Conservation (phyloP, 2,329 filamentous ascomycete genomes). For the Cercospora zeina region DNA sequence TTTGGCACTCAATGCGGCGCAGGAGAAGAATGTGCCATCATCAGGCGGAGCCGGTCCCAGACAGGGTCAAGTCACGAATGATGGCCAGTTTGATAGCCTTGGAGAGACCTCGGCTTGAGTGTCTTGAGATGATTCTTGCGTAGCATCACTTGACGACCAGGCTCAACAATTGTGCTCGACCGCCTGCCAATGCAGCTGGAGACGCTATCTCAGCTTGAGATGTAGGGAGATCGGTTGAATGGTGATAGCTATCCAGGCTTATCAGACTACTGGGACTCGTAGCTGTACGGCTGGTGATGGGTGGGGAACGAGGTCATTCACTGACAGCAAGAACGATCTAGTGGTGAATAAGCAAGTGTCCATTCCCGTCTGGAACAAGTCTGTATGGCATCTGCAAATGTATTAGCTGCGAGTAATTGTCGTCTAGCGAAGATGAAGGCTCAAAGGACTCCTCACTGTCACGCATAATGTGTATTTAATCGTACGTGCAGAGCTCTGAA, state of each 20-base stretch:
- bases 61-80: constrained; percentile 23
- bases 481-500: neutral
- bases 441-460: neutral
- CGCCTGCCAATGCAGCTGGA: too few species aligned
- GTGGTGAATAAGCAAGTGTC: neutral
- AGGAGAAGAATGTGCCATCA: constrained; percentile 39
- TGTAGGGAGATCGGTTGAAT: too few species aligned
- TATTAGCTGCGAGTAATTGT: neutral
- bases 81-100: constrained; percentile 30
- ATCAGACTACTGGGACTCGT: too few species aligned
- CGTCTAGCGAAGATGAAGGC: neutral
- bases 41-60: constrained; percentile 38
- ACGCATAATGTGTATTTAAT: neutral
- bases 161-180: too few species aligned
- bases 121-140: neutral
- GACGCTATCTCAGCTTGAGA: too few species aligned
- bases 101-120: constrained; percentile 10
- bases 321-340: neutral
- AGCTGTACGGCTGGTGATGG: too few species aligned
- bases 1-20: constrained; percentile 43
- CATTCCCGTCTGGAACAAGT: neutral
- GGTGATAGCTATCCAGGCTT: too few species aligned
- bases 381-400: neutral
- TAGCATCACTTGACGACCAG: neutral
- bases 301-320: too few species aligned